Conservation (phyloP, 2,329 filamentous ascomycete species). For the Acarospora socialis region DNA sequence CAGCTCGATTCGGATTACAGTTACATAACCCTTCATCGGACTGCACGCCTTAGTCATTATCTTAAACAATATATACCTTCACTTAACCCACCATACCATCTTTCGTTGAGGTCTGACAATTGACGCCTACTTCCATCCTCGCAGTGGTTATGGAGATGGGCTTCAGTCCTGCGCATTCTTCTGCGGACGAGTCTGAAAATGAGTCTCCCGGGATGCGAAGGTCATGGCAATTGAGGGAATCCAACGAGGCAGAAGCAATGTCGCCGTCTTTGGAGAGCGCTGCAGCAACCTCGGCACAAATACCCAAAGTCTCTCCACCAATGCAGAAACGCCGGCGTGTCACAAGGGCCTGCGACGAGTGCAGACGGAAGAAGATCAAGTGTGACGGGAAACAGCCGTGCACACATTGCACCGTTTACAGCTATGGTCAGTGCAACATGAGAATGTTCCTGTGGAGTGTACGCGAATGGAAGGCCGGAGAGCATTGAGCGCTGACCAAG, state of each 20-base stretch:
- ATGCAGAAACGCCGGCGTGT: constrained; percentile 66
- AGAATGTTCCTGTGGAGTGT: not conserved
- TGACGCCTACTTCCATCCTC: too few species aligned
- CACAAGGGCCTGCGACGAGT: constrained; percentile 70
- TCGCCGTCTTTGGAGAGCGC: not conserved
- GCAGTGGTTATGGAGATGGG: too few species aligned
- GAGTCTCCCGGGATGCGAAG: constrained; percentile 5
- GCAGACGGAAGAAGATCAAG: constrained; percentile 74
- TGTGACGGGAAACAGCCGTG: constrained; percentile 78
- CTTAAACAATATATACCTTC: too few species aligned
- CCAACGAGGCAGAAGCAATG: not conserved
- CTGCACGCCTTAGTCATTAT: too few species aligned
- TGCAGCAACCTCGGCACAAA: constrained; percentile 3
- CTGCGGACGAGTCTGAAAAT: constrained; percentile 7
- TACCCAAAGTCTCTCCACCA: constrained; percentile 29
- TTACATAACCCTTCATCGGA: too few species aligned
- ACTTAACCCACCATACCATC: too few species aligned
- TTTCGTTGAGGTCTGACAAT: too few species aligned
- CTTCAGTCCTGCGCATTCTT: constrained; percentile 7
- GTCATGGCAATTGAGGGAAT: constrained; percentile 7
- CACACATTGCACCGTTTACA: constrained; percentile 95
- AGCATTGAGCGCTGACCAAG: too few species aligned
- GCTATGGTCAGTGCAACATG: constrained; percentile 57
- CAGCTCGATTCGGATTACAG: too few species aligned
- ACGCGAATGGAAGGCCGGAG: too few species aligned